Percentiles rank a stretch among this genome's conserved stretches.
Evolutionary conservation across 129 eudicot species (phyloP).

Genomic region (Pseudognaphalium luteoalbum): DNA sequence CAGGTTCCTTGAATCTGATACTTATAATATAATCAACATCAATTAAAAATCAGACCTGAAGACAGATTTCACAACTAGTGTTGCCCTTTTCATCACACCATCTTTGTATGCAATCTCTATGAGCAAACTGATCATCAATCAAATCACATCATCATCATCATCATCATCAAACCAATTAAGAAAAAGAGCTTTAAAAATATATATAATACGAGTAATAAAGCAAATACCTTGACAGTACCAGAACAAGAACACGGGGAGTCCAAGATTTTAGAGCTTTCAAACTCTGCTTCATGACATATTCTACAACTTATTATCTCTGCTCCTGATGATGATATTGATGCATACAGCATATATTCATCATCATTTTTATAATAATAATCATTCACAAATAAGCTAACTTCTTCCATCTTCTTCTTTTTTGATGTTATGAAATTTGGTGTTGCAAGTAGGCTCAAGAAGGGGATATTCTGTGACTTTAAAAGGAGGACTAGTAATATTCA

Average conservation of each 20-base stretch:
- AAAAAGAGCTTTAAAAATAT: neutral
- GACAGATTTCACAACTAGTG: slow-evolving; percentile 73
- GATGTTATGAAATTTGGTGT: neutral
- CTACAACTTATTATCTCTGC: slow-evolving; percentile 17
- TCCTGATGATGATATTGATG: slow-evolving; percentile 19
- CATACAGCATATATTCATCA: slow-evolving; percentile 15
- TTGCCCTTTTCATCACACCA: slow-evolving; percentile 86
- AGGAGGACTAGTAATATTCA: slow-evolving; percentile 1
- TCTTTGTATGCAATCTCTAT: slow-evolving; percentile 77
- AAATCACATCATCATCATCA: slow-evolving; percentile 10
- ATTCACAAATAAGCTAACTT: slow-evolving; percentile 9
- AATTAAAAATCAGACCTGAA: slow-evolving; percentile 48
- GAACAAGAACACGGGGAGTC: slow-evolving; percentile 26
- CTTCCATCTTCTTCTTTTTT: slow-evolving; percentile 9
- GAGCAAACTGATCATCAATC: slow-evolving; percentile 57
- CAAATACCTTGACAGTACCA: slow-evolving; percentile 24
- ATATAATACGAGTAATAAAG: neutral
- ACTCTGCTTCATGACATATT: slow-evolving; percentile 32
- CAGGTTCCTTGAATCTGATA: neutral
- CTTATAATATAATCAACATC: neutral
- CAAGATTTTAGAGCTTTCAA: slow-evolving; percentile 24
- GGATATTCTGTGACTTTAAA: slow-evolving; percentile 11
- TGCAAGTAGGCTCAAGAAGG: neutral
- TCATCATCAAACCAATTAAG: neutral
- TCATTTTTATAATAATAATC: neutral